Evolutionary conservation across 2,329 filamentous ascomycete genomes (phyloP), one percentile per base, ranked within the genome.

Genomic region (Stromatinia cepivora): DNA sequence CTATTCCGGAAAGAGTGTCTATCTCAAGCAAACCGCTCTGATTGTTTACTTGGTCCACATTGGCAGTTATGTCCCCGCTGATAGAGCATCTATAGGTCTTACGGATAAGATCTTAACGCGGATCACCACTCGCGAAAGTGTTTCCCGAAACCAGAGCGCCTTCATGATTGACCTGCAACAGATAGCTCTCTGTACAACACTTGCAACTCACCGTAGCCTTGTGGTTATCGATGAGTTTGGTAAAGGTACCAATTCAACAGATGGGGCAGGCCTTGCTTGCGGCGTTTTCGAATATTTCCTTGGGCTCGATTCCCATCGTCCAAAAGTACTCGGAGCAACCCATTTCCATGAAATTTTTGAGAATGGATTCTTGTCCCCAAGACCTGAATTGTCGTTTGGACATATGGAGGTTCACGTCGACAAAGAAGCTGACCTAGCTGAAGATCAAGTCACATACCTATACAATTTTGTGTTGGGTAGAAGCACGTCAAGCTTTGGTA

Each of bases 1-100:
- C 75, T 96, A 95, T 78, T 98, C 95, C 0, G 95, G 95, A 0
- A 99, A 99, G 79, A 98, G 93, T 74, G 88, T 98, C 0, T 98
- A 97, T 79, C 85, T 98, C 77, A 99, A 97, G 79, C 94, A 99
- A 78, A 87, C 92, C 45, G 95, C 94, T 6, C 82, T 97, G 63
- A 95, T 97, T 70, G 89, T 97, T 20, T 97, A 95, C 77, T 86
- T 99, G 79, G 92, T 95, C 0, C 95, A 99, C 77, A 87, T 97
- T 66, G 95, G 95, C 65, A 94, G 93, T 78, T 98, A 92, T 77
- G 92, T 99, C 1, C 94, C 95, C 1, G 94, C 94, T 1, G 84
- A 89, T 22, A 82, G 80, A 39, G 94, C 94, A 11, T 86, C 81
- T 0, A 90, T 99, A 71, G 94, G 95, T 0, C 80, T 98, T 48